phyloP scores from a whole-genome alignment of 495 filamentous ascomycete species.

The Rhizodiscina lignyota region DNA sequence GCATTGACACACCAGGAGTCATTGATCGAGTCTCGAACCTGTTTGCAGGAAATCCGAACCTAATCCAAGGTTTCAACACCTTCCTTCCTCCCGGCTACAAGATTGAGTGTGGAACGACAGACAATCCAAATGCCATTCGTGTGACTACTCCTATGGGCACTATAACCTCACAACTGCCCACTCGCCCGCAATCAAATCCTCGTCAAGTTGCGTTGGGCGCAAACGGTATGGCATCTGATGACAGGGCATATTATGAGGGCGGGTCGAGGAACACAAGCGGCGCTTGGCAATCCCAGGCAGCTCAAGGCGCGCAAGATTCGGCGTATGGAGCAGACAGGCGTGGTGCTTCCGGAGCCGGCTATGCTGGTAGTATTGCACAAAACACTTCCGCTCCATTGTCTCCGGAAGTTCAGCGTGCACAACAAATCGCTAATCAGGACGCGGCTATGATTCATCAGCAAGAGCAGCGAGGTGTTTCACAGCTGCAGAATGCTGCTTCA shows the following conservation, averaged over 20 bases:
- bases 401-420: conserved; percentile 23
- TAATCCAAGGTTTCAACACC: conserved; percentile 98
- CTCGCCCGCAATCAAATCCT: conserved; percentile 30
- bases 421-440: conserved; percentile 25
- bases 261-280: conserved; percentile 5
- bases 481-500: conserved; percentile 46
- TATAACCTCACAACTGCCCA: conserved; percentile 40
- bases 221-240: conserved; percentile 6
- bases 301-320: conserved; percentile 3
- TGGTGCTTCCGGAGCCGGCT: not conserved
- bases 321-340: not conserved
- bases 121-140: conserved; percentile 86
- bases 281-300: conserved; percentile 6
- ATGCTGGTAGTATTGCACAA: not conserved
- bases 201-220: conserved; percentile 16
- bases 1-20: conserved; percentile 94
- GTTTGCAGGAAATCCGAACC: conserved; percentile 87
- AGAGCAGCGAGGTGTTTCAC: conserved; percentile 66
- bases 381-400: conserved; percentile 13
- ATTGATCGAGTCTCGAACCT: conserved; percentile 94
- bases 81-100: conserved; percentile 94
- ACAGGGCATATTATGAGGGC: conserved; percentile 12
- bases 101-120: conserved; percentile 85
- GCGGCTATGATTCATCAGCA: conserved; percentile 50
- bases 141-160: conserved; percentile 93